These are phyloP conservation scores for Kodamaea suecica DNA, from an alignment of 1,139 yeast species.

Conservation along the genomic window DNA sequence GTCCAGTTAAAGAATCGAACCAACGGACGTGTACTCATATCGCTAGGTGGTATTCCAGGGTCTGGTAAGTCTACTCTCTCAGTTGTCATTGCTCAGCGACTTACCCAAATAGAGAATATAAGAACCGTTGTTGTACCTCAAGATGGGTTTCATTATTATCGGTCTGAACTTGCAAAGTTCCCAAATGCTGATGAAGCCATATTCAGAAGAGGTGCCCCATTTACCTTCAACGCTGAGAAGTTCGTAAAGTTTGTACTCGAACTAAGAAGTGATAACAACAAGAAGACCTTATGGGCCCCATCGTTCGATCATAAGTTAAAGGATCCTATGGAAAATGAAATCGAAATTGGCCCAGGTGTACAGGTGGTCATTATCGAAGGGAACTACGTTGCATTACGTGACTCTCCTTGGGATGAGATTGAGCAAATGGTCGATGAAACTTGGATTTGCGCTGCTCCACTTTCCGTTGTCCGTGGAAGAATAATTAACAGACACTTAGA, in stretches of 20 bases:
- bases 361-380: conserved; percentile 65
- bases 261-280: conserved; percentile 21
- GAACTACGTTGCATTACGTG: conserved; percentile 51
- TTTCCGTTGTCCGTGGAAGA: conserved; percentile 41
- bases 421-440: conserved; percentile 34
- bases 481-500: conserved; percentile 68
- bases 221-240: conserved; percentile 65
- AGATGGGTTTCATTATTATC: conserved; percentile 84
- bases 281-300: conserved; percentile 47
- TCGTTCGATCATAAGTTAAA: conserved; percentile 71
- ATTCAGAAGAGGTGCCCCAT: conserved; percentile 76
- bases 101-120: conserved; percentile 16
- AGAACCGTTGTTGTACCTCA: conserved; percentile 37
- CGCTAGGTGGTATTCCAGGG: conserved; percentile 77
- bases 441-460: conserved; percentile 49
- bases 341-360: conserved; percentile 39
- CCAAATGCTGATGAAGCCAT: conserved; percentile 56
- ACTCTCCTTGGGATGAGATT: conserved; percentile 51
- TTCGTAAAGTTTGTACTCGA: conserved; percentile 26
- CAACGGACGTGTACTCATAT: conserved; percentile 24
- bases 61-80: conserved; percentile 79
- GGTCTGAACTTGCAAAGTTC: conserved; percentile 50
- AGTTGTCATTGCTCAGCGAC: conserved; percentile 19
- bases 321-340: conserved; percentile 60
- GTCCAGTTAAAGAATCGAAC: neutral